Conservation (phyloP, 176 grass and related monocot species). For the Secale cereale region DNA sequence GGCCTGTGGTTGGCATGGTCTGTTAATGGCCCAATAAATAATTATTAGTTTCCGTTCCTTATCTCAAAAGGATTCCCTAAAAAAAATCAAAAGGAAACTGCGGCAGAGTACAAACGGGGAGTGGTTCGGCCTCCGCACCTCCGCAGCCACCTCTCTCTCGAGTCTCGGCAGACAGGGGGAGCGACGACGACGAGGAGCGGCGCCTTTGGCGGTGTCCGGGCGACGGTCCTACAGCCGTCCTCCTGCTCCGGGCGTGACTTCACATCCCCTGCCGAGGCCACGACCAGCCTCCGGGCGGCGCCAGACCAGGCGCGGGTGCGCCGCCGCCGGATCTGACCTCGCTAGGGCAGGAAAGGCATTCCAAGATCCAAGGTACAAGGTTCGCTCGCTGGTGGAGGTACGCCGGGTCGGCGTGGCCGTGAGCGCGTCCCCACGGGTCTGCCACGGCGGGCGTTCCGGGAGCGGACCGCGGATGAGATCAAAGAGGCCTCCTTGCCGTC, state of each 20-base stretch:
- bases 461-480: neutral
- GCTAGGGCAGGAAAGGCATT: neutral
- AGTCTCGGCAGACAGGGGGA: neutral
- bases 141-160: neutral
- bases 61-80: neutral
- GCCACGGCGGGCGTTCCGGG: neutral
- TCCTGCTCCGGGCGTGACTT: neutral
- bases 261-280: neutral
- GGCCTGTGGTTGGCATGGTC: no score
- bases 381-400: neutral
- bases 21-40: no score
- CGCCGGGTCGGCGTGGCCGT: neutral
- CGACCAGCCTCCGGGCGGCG: neutral
- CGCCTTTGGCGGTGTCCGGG: neutral
- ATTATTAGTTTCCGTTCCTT: no score
- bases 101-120: neutral
- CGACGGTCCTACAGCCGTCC: neutral
- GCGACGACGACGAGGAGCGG: neutral
- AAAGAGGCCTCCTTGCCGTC: neutral
- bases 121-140: neutral
- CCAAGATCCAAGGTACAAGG: neutral
- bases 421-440: neutral
- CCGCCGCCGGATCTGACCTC: constrained; percentile 9
- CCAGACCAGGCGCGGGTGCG: neutral
- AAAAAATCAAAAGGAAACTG: neutral